These are phyloP conservation scores for Suhomyces vadensis DNA, from an alignment of 805 yeast genomes.

Conservation along the genomic window DNA sequence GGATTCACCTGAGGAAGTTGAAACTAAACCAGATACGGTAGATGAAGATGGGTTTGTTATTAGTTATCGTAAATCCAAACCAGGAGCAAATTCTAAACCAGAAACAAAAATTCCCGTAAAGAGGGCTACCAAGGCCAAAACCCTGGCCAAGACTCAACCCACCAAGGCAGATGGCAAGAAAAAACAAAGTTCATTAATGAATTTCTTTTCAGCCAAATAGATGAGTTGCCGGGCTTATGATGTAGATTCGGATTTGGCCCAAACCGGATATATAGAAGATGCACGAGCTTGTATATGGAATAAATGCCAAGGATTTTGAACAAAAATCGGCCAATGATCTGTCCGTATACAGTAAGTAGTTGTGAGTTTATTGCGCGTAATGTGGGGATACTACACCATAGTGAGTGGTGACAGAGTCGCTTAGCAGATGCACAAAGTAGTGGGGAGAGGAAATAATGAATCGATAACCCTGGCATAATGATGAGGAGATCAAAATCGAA, in stretches of 20 bases:
- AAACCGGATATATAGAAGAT: neutral
- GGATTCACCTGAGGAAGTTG: conserved; percentile 1
- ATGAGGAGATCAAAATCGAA: too few relatives aligned
- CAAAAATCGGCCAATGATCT: neutral
- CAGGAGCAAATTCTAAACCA: conserved; percentile 14
- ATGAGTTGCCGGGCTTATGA: too few relatives aligned
- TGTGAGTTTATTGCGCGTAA: too few relatives aligned
- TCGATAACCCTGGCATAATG: too few relatives aligned
- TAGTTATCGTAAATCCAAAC: conserved; percentile 30
- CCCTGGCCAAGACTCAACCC: conserved; percentile 16
- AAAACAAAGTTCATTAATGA: conserved; percentile 48
- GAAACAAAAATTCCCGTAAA: conserved; percentile 12
- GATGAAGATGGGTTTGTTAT: conserved; percentile 57
- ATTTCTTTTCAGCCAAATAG: conserved; percentile 45
- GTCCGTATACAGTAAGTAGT: neutral
- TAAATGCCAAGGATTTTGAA: conserved; percentile 1
- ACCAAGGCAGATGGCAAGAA: conserved; percentile 20
- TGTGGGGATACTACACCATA: too few relatives aligned
- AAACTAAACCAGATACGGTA: conserved; percentile 16
- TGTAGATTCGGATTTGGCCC: too few relatives aligned
- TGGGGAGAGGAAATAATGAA: too few relatives aligned
- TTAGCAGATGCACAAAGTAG: too few relatives aligned
- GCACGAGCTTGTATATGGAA: neutral
- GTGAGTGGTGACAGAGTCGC: too few relatives aligned
- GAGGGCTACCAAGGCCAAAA: conserved; percentile 12